Base-by-base conservation (phyloP, 2,329 filamentous ascomycete genomes). In the Trichophaea hybrida region DNA sequence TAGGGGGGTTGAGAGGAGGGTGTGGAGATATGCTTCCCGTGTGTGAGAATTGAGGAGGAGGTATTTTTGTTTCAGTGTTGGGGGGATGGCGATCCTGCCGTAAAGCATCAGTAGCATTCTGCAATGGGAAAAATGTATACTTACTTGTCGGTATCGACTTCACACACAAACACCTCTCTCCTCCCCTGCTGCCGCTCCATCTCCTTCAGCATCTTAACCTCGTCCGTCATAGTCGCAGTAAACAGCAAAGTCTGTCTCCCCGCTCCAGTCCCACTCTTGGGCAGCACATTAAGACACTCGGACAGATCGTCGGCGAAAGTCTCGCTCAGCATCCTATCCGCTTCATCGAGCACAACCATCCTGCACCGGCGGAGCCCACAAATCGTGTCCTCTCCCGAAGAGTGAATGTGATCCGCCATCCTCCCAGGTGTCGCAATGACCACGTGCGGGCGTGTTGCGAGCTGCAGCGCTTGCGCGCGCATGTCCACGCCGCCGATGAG, bases 391-490 rank as follows among this genome's bases (percentile, higher is more conserved):
- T 90, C 83, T 48, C 93, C 93, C 13, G 91, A 97, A 1, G 82
- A 90, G 43, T 83, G 81, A 70, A 98, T 90, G 71, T 98, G 93
- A 71, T 98, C 91, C 15, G 93, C 93, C 24, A 98, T 77, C 46
- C 93, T 82, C 15, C 93, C 90, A 2, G 93, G 93, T 0, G 93
- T 98, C 31, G 93, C 90, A 70, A 98, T 93, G 49, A 98, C 86
- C 55, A 98, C 76, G 70, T 98, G 93, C 1, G 93, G 93, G 48
- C 88, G 78, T 65, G 84, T 80, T 1, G 85, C 81, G 15, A 98
- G 79, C 13, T 84, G 85, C 64, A 94, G 84, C 6, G 93, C 91
- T 73, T 98, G 93, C 12, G 83, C 75, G 54, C 88, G 82, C 88
- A 97, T 96, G 70, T 98, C 91, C 34, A 86, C 82, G 40, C 93